Evolutionary conservation across 495 filamentous ascomycete genomes (phyloP).

Genomic region (Aspergillus campestris): DNA sequence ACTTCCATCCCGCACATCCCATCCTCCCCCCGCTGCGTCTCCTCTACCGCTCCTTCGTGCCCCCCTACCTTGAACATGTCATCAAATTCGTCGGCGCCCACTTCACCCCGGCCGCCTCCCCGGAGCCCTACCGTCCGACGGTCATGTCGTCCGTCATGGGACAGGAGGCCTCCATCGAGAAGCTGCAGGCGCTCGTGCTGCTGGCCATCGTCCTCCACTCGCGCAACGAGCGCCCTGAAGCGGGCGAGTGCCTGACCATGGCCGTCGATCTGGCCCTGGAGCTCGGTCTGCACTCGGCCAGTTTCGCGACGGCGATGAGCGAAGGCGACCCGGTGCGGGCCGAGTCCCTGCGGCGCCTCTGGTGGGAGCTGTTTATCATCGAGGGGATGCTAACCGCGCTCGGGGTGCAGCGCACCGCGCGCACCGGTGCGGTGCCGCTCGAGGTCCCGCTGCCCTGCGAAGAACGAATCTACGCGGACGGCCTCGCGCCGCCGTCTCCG

Average conservation of each 20-base stretch:
- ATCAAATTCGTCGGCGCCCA: constrained; percentile 41
- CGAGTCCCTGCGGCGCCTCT: constrained; percentile 77
- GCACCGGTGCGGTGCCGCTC: constrained; percentile 25
- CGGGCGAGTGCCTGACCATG: constrained; percentile 54
- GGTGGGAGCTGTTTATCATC: constrained; percentile 84
- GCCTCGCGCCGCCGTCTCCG: constrained; percentile 24
- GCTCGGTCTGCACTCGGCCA: constrained; percentile 59
- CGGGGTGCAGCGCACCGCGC: constrained; percentile 27
- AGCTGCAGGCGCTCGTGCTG: constrained; percentile 69
- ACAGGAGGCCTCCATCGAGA: constrained; percentile 28
- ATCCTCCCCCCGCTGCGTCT: constrained; percentile 31
- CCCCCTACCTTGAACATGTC: constrained; percentile 34
- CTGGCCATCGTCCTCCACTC: constrained; percentile 72
- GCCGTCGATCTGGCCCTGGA: constrained; percentile 66
- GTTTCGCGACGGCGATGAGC: constrained; percentile 39
- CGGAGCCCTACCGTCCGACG: constrained; percentile 32
- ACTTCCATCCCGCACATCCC: constrained; percentile 39
- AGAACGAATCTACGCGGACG: constrained; percentile 40
- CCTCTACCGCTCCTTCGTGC: constrained; percentile 21
- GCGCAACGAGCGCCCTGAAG: constrained; percentile 56
- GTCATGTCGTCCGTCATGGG: constrained; percentile 27
- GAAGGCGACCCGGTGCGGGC: constrained; percentile 47
- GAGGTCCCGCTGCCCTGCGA: constrained; percentile 38
- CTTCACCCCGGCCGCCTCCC: constrained; percentile 32
- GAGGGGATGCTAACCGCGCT: constrained; percentile 51